Conservation (phyloP, 2,329 filamentous ascomycete genomes). For the Westerdykella ornata region DNA sequence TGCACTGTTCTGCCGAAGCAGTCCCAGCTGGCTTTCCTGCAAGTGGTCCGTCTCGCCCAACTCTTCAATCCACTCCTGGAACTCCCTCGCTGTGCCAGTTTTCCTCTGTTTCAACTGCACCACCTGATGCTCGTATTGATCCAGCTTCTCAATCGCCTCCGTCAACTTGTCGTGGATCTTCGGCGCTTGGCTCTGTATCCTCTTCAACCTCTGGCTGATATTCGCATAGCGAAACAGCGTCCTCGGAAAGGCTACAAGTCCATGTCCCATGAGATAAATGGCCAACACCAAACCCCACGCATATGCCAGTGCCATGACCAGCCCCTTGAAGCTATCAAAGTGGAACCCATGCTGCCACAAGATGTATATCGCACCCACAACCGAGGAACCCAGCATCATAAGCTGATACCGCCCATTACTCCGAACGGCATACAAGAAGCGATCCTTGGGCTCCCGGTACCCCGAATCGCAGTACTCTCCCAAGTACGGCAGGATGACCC, state of each 20-base stretch:
- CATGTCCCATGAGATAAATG: conserved; percentile 97
- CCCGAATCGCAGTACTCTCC: conserved; percentile 94
- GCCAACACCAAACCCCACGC: conserved; percentile 86
- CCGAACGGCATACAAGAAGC: conserved; percentile 76
- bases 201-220: conserved; percentile 64
- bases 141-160: conserved; percentile 71
- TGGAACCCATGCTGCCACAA: conserved; percentile 70
- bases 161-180: conserved; percentile 80
- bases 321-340: conserved; percentile 66
- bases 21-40: conserved; percentile 50
- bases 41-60: conserved; percentile 69
- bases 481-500: conserved; percentile 87
- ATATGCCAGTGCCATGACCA: conserved; percentile 91
- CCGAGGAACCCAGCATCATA: conserved; percentile 64
- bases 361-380: conserved; percentile 74
- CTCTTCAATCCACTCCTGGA: conserved; percentile 94
- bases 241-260: conserved; percentile 82
- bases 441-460: conserved; percentile 76
- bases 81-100: conserved; percentile 65
- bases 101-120: conserved; percentile 73
- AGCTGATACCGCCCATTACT: conserved; percentile 85
- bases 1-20: conserved; percentile 24
- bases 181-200: conserved; percentile 72
- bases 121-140: conserved; percentile 76
- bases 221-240: conserved; percentile 73